These are phyloP conservation scores for Trichophyton verrucosum DNA, from an alignment of 2,329 filamentous ascomycete species.

Conservation along the genomic window DNA sequence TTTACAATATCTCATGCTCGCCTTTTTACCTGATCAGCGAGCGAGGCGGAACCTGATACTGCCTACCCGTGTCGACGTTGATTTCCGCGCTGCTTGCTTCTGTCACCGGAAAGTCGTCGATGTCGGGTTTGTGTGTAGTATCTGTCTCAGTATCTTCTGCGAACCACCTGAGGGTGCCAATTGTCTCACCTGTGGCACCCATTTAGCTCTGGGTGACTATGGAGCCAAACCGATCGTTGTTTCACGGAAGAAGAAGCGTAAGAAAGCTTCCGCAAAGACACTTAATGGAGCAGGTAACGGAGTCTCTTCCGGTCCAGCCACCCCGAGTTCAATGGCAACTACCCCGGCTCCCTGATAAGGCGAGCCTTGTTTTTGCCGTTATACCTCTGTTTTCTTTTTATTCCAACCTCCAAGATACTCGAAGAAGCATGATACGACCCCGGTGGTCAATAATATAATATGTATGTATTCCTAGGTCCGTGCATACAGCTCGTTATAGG, in stretches of 20 bases:
- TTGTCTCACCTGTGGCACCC: conserved; percentile 74
- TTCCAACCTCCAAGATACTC: neutral
- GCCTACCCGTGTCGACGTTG: conserved; percentile 73
- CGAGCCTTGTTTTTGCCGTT: neutral
- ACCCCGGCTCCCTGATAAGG: conserved; percentile 17
- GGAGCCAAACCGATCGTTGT: conserved; percentile 66
- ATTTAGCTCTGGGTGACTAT: conserved; percentile 61
- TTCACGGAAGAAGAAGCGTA: conserved; percentile 60
- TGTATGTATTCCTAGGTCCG: neutral
- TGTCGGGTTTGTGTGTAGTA: conserved; percentile 87
- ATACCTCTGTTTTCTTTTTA: neutral
- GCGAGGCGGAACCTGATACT: conserved; percentile 55
- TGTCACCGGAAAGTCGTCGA: conserved; percentile 87
- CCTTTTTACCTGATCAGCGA: conserved; percentile 63
- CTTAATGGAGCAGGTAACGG: conserved; percentile 29
- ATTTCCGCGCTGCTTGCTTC: conserved; percentile 97
- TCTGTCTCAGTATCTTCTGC: conserved; percentile 92
- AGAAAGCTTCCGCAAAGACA: conserved; percentile 37
- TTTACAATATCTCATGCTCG: conserved; percentile 89
- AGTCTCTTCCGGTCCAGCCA: conserved; percentile 40
- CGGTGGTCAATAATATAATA: neutral
- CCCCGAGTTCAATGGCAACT: conserved; percentile 45
- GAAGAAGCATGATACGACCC: neutral
- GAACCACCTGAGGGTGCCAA: conserved; percentile 49
- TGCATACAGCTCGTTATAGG: conserved; percentile 1